phyloP scores from a whole-genome alignment of 768 basidiomycete species.

The Hydnomerulius pinastri region DNA sequence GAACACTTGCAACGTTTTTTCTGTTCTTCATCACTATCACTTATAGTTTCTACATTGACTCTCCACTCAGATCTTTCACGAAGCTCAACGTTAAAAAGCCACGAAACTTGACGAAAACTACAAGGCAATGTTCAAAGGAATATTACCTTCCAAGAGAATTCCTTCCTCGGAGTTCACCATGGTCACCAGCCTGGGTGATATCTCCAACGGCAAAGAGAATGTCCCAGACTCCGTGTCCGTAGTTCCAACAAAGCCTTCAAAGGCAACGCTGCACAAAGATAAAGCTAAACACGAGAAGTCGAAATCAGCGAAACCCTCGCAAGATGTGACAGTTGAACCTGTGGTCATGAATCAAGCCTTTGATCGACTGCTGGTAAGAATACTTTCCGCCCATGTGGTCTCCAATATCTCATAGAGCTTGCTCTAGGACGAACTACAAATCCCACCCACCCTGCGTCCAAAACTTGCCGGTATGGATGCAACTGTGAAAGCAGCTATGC shows the following conservation, averaged over 20 bases:
- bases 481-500: constrained; percentile 88
- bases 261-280: constrained; percentile 20
- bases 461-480: constrained; percentile 82
- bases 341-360: constrained; percentile 68
- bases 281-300: constrained; percentile 44
- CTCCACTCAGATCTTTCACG: constrained; percentile 1
- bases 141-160: constrained; percentile 68
- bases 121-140: constrained; percentile 75
- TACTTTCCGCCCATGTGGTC: neutral
- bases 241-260: constrained; percentile 31
- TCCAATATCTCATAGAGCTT: constrained; percentile 3
- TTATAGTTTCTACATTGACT: neutral
- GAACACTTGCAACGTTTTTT: neutral
- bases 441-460: constrained; percentile 73
- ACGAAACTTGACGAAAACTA: constrained; percentile 8
- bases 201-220: constrained; percentile 68
- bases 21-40: neutral
- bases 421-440: constrained; percentile 83
- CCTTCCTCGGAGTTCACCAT: constrained; percentile 74
- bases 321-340: constrained; percentile 36
- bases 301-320: constrained; percentile 44
- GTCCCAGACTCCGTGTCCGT: constrained; percentile 44
- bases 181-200: constrained; percentile 54
- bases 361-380: constrained; percentile 74
- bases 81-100: too few species aligned